Evolutionary conservation across 768 basidiomycete species (phyloP), one percentile per base, ranked within the genome.

Genomic region (Serendipita indica): DNA sequence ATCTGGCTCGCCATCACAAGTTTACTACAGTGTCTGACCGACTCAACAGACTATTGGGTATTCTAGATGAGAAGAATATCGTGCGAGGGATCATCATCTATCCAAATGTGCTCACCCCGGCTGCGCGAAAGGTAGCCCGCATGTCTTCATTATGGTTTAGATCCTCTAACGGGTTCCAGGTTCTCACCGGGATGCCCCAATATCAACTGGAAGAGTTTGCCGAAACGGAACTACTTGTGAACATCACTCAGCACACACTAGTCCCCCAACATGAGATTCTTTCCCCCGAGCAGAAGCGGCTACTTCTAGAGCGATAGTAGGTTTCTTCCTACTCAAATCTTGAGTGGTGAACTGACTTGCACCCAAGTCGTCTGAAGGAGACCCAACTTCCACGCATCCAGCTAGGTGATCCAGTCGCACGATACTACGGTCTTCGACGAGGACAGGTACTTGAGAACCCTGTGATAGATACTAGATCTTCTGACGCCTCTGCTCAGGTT

Each of bases 341-440:
- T 33, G 39, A 41, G 59, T 39, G 49, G 39, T 60, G 64, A 52
- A 61, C 34, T 57, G 33, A 52, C 60, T 32, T 54, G 59, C 25
- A 57, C 58, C 2, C 39, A 65, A 99, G 94, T 72, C 94, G 96
- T 62, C 73, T 99, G 60, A 94, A 94, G 71, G 96, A 98, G 68
- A 97, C 94, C 1, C 96, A 99, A 67, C 77, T 99, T 59, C 96
- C 96, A 49, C 88, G 96, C 22, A 98, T 99, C 63, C 93, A 97
- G 72, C 71, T 96, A 39, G 83, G 85, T 27, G 96, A 99, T 70
- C 96, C 96, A 7, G 94, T 99, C n/a, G 91, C 96, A 39, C 82
- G 93, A 60, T 98, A 99, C 71, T 99, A 97, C 73, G 96, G 96
- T 57, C 80, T 99, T 60, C 79, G 83, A 65, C 81, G 96, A 54